These are phyloP conservation scores for Baudoinia panamericana DNA, from an alignment of 495 filamentous ascomycete genomes.

Conservation along the genomic window DNA sequence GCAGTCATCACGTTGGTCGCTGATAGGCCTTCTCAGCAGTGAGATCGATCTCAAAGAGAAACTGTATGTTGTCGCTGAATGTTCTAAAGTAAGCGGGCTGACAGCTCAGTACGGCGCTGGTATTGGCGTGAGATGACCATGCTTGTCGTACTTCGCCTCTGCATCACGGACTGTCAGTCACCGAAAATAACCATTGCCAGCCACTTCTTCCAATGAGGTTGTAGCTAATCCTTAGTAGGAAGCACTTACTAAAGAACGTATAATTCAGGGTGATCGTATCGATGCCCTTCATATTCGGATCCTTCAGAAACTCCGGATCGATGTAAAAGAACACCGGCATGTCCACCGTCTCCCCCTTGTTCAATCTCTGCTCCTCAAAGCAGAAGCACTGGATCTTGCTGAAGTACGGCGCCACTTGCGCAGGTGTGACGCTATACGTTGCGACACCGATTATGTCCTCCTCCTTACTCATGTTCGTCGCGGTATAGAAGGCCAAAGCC, in stretches of 20 bases:
- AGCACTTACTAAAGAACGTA: slow-evolving; percentile 95
- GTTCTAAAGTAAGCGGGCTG: background rate
- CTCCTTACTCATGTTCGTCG: slow-evolving; percentile 71
- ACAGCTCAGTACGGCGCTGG: slow-evolving; percentile 17
- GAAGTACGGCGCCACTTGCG: slow-evolving; percentile 93
- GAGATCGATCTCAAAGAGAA: too few species aligned
- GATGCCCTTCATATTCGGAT: slow-evolving; percentile 83
- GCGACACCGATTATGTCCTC: slow-evolving; percentile 95
- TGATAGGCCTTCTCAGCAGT: too few species aligned
- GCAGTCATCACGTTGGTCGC: too few species aligned
- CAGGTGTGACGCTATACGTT: slow-evolving; percentile 93
- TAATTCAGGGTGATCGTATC: slow-evolving; percentile 92
- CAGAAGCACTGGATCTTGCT: slow-evolving; percentile 99
- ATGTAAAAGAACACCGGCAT: slow-evolving; percentile 99
- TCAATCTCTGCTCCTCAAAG: slow-evolving; percentile 91
- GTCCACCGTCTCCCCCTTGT: slow-evolving; percentile 92
- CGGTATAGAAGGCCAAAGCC: slow-evolving; percentile 94
- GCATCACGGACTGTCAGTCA: slow-evolving; percentile 2
- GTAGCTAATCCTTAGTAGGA: background rate
- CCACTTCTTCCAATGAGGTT: background rate
- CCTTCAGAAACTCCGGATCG: slow-evolving; percentile 86
- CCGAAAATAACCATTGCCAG: background rate
- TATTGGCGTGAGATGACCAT: slow-evolving; percentile 31
- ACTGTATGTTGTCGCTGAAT: too few species aligned
- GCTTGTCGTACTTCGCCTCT: slow-evolving; percentile 33